Evolutionary conservation across 140 eudicot species (phyloP).

Genomic region (Oenanthe javanica): DNA sequence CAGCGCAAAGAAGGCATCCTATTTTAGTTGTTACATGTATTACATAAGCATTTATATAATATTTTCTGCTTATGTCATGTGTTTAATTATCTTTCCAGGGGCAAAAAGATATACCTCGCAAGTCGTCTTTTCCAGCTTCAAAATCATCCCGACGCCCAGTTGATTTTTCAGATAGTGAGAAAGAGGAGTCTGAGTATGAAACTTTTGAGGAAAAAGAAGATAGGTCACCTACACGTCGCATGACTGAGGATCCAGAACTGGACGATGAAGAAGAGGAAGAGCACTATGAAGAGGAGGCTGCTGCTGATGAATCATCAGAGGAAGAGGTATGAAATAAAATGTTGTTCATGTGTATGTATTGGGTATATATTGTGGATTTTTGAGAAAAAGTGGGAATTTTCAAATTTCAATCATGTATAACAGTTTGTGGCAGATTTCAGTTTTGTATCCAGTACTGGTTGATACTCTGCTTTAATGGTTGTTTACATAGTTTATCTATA

Average conservation of each 20-base stretch:
- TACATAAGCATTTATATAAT: neutral
- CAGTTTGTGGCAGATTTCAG: neutral
- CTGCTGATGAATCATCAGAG: conserved; percentile 73
- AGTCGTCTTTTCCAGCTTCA: conserved; percentile 47
- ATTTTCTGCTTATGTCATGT: conserved; percentile 1
- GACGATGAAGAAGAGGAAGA: no score
- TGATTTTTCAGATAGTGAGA: conserved; percentile 82
- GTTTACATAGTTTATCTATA: neutral
- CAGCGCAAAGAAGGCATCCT: conserved; percentile 73
- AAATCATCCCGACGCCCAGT: conserved; percentile 78
- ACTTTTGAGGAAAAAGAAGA: no score
- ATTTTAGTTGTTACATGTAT: neutral
- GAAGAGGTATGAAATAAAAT: conserved; percentile 45
- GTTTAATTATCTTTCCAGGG: conserved; percentile 31
- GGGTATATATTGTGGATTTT: neutral
- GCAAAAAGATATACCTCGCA: conserved; percentile 58
- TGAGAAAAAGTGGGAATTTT: neutral
- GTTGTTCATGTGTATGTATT: neutral
- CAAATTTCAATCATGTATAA: neutral
- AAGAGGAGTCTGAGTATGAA: conserved; percentile 23
- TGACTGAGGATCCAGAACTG: no score
- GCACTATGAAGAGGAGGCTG: conserved; percentile 1
- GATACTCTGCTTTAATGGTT: neutral
- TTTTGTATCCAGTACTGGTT: conserved; percentile 1
- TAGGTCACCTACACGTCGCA: no score